phyloP scores from a whole-genome alignment of 2,329 filamentous ascomycete species.

The Westerdykella sp. region DNA sequence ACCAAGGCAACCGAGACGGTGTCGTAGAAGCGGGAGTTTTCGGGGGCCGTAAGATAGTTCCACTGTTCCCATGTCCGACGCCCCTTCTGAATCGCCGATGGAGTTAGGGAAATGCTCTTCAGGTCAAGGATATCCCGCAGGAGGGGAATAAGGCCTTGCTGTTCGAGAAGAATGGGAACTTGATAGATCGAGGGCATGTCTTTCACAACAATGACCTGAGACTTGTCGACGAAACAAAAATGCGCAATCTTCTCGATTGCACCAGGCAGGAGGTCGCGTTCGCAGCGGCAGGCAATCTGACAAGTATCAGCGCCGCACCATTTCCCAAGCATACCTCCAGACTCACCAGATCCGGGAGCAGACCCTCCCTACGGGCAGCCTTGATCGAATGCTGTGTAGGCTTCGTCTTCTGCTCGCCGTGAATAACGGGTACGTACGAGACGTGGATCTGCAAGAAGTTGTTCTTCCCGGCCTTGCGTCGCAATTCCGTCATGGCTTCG shows the following conservation, averaged over 20 bases:
- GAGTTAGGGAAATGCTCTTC: conserved; percentile 49
- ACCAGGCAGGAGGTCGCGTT: conserved; percentile 62
- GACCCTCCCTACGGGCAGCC: conserved; percentile 72
- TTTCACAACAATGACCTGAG: conserved; percentile 81
- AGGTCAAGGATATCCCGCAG: conserved; percentile 62
- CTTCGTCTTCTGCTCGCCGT: conserved; percentile 88
- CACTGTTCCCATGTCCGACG: conserved; percentile 69
- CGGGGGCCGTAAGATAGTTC: conserved; percentile 62
- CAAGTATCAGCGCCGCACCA: background rate
- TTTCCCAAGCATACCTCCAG: background rate
- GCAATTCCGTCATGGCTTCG: conserved; percentile 75
- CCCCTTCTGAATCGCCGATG: conserved; percentile 56
- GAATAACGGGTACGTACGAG: conserved; percentile 72
- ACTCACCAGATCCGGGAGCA: conserved; percentile 54
- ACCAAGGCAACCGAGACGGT: conserved; percentile 78
- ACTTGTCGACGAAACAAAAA: conserved; percentile 77
- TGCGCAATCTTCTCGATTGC: conserved; percentile 84
- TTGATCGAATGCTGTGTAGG: conserved; percentile 89
- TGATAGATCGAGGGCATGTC: conserved; percentile 91
- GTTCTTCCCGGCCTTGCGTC: conserved; percentile 62
- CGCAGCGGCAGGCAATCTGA: conserved; percentile 88
- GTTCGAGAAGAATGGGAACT: conserved; percentile 82
- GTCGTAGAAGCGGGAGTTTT: conserved; percentile 57
- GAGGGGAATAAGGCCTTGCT: conserved; percentile 68
- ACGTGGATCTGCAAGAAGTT: conserved; percentile 90